Evolutionary conservation across 2,329 filamentous ascomycete genomes (phyloP), one percentile per base, ranked within the genome.

Genomic region (Aspergillus fumigatiaffinis): DNA sequence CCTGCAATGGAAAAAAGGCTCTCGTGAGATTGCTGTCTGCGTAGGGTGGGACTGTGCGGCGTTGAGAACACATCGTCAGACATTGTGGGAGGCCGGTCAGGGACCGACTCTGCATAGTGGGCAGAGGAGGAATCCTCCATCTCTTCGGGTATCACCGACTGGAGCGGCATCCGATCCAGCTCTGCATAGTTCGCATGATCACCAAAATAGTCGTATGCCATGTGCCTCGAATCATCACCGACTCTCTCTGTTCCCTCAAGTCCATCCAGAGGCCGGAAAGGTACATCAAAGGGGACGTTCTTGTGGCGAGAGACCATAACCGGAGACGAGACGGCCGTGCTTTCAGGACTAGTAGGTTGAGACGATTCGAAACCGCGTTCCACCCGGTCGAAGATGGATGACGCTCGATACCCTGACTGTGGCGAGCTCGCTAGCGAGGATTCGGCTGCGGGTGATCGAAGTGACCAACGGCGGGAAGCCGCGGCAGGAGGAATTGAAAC

Each of bases 1-100:
- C 91, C 92, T 0, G 87, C 85, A 1, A 96, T 83, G 0, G 92
- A 97, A 64, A 97, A 84, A 60, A 97, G 87, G 20, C 91, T 96
- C 71, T 97, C 92, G 65, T 96, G 91, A 1, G 92, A 96, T 1
- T 86, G 71, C 2, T 86, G 82, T 32, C 88, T 87, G 44, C 85
- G 88, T 3, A 92, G 73, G 1, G 74, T 73, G 53, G 76, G 77
- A 73, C 44, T 47, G 20, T 63, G 68, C 46, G 64, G 67, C 28
- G 63, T 57, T 21, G 66, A 64, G 17, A 71, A 65, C 3, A 70
- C 60, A 53, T 67, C 68, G 4, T 64, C 60, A 23, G 53, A 47
- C 6, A 60, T 52, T 32, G 58, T 41, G 17, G 58, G 46, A 23
- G 62, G 60, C 7, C 58, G 54, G 8, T 51, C 56, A 35, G 58